Evolutionary conservation across 495 filamentous ascomycete genomes (phyloP).

Genomic region (Hypoxylon lienhwacheense): DNA sequence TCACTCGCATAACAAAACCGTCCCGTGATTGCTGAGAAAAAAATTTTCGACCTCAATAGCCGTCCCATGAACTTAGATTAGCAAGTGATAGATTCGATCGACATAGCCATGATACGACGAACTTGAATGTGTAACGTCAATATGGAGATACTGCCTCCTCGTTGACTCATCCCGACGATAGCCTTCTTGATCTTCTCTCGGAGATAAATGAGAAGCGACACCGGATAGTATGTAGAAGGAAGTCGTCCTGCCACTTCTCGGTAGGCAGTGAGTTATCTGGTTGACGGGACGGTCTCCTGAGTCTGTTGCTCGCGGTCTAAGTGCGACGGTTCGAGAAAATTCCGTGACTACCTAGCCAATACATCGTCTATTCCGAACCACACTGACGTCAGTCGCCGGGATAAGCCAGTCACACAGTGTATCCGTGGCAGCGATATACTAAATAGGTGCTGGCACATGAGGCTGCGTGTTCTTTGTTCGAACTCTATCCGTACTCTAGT

Average conservation of each 20-base stretch:
- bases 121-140: slow-evolving; percentile 12
- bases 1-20: slow-evolving; percentile 27
- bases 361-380: slow-evolving; percentile 6
- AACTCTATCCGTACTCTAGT: slow-evolving; percentile 31
- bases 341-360: slow-evolving; percentile 1
- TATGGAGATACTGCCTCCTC: slow-evolving; percentile 28
- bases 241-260: not conserved
- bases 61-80: slow-evolving; percentile 7
- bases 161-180: slow-evolving; percentile 35
- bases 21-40: slow-evolving; percentile 22
- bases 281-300: not conserved
- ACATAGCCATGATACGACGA: not conserved
- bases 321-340: slow-evolving; percentile 2
- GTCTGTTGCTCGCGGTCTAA: slow-evolving; percentile 1
- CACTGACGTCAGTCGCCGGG: no score
- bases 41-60: slow-evolving; percentile 16
- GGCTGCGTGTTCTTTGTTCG: slow-evolving; percentile 14
- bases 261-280: slow-evolving; percentile 4
- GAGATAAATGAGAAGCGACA: slow-evolving; percentile 2
- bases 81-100: slow-evolving; percentile 11
- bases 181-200: slow-evolving; percentile 18
- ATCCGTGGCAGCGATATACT: slow-evolving; percentile 6
- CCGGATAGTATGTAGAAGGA: slow-evolving; percentile 2
- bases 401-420: slow-evolving; percentile 15
- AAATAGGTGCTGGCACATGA: slow-evolving; percentile 1